Base-by-base conservation (phyloP, 78 protist species). In the Emiliania huxleyi region DNA sequence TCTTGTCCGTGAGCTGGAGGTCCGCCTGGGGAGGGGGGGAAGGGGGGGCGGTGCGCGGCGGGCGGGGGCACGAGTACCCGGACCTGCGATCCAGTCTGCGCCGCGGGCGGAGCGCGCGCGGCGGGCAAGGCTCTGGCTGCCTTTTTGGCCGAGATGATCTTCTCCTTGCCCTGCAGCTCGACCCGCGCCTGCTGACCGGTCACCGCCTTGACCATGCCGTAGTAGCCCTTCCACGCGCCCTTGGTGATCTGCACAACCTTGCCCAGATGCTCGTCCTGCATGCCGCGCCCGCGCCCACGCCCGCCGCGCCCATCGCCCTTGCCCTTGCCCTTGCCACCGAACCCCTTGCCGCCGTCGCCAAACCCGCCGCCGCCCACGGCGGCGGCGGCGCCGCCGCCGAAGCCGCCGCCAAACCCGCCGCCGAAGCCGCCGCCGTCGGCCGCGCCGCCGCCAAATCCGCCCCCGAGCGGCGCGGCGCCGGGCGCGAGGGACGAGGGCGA, bases 151-250 rank as follows among this genome's bases (percentile, higher is more conserved):
- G 83, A 5, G 23, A 73, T 62, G 42, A 73, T 35, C 46, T 77
- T 77, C 49, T 40, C 40, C 49, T 79, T 43, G 46, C 89, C 89
- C 48, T 43, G 42, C 26, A 33, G 56, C 56, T 81, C 89, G 38
- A 81, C 56, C 15, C 44, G 85, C 18, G 85, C 85, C 18, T 11
- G 1, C 35, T 4, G 2, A 4, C 26, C 94, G 69, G 1, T 35
- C 15, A n/a, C 69, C 46, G 42, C 3, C 45, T 88, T 85, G 44
- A 92, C 90, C 4, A 2, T 90, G 38, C 92, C 94, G 35, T 35
- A 21, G 33, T n/a, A 21, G 33, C 92, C 90, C 90, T 92, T 92
- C 35, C 25, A 91, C 37, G 73, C 11, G 45, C 94, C 94, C 6
- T 4, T 4, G 26, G 71, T 85, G 33, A 92, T 40, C 35, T 48